Conservation (phyloP, 495 filamentous ascomycete species). For the Apiosordaria backusii region DNA sequence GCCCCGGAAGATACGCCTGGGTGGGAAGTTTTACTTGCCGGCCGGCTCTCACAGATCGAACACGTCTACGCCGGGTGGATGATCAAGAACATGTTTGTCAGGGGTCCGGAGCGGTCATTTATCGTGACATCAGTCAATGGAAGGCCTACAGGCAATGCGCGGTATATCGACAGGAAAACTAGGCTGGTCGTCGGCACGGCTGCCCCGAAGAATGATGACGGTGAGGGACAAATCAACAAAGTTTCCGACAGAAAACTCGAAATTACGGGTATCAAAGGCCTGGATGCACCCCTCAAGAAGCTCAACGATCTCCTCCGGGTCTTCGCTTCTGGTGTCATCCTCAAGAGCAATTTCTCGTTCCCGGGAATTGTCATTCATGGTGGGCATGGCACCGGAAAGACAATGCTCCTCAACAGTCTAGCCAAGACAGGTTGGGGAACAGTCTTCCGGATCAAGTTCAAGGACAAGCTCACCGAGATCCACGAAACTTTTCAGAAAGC, state of each 20-base stretch:
- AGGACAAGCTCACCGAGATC: slow-evolving; percentile 56
- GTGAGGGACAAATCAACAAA: slow-evolving; percentile 14
- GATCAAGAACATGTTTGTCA: slow-evolving; percentile 44
- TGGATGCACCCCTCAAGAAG: slow-evolving; percentile 58
- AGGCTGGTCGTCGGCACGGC: slow-evolving; percentile 34
- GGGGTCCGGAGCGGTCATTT: slow-evolving; percentile 47
- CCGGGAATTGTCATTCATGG: slow-evolving; percentile 73
- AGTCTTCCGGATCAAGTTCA: slow-evolving; percentile 56
- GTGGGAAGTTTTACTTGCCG: slow-evolving; percentile 33
- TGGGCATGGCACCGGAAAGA: slow-evolving; percentile 79
- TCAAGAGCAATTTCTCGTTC: slow-evolving; percentile 35
- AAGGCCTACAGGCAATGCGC: slow-evolving; percentile 34
- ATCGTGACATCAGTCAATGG: slow-evolving; percentile 46
- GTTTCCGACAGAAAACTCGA: slow-evolving; percentile 33
- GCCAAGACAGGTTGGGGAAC: slow-evolving; percentile 64
- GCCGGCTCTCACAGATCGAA: slow-evolving; percentile 40
- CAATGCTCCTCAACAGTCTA: slow-evolving; percentile 63
- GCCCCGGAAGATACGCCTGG: slow-evolving; percentile 20
- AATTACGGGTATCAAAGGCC: slow-evolving; percentile 56
- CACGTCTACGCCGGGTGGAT: slow-evolving; percentile 47
- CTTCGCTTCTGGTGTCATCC: slow-evolving; percentile 43
- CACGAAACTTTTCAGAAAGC: slow-evolving; percentile 71
- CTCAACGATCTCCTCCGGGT: slow-evolving; percentile 64
- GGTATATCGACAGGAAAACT: slow-evolving; percentile 37
- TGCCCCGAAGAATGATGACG: not conserved